phyloP scores from a whole-genome alignment of 192 early-diverging fungal genomes.

The Backusella parvicylindrica region DNA sequence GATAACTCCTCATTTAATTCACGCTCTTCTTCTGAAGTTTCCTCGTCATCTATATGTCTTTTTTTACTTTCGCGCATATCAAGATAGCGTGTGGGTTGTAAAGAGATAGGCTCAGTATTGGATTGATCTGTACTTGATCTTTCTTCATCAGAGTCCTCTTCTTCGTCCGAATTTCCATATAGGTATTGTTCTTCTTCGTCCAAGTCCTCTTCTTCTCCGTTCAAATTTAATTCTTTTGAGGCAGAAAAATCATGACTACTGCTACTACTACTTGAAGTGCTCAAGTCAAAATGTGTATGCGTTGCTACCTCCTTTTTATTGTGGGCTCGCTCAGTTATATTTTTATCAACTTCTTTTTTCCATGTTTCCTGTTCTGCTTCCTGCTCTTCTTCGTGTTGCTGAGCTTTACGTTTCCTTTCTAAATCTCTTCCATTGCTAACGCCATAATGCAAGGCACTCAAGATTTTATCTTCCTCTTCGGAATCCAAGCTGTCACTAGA shows the following conservation, averaged over 20 bases:
- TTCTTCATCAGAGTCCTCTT: background rate
- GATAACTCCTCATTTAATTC: conserved; percentile 1
- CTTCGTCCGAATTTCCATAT: background rate
- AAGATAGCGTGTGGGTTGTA: background rate
- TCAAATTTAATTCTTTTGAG: background rate
- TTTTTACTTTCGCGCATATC: background rate
- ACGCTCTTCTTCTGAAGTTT: background rate
- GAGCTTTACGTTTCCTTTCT: background rate
- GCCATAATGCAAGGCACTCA: conserved; percentile 1
- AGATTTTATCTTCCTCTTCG: conserved; percentile 1
- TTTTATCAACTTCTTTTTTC: background rate
- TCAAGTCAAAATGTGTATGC: background rate
- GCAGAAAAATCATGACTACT: background rate
- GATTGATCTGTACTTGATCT: background rate
- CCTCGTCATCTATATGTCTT: background rate
- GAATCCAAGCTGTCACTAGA: conserved; percentile 1
- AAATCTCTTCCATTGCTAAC: background rate
- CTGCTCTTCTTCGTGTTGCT: background rate
- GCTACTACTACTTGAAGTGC: background rate
- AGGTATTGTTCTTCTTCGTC: background rate
- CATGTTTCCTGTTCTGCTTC: background rate
- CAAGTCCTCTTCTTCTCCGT: background rate
- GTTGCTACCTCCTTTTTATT: background rate
- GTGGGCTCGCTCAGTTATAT: background rate
- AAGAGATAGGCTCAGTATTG: background rate